A percentile compares a stretch with the other conserved stretches of the same genome.
These are phyloP conservation scores for Salix dunnii DNA, from an alignment of 345 rosid genomes.

Conservation along the genomic window DNA sequence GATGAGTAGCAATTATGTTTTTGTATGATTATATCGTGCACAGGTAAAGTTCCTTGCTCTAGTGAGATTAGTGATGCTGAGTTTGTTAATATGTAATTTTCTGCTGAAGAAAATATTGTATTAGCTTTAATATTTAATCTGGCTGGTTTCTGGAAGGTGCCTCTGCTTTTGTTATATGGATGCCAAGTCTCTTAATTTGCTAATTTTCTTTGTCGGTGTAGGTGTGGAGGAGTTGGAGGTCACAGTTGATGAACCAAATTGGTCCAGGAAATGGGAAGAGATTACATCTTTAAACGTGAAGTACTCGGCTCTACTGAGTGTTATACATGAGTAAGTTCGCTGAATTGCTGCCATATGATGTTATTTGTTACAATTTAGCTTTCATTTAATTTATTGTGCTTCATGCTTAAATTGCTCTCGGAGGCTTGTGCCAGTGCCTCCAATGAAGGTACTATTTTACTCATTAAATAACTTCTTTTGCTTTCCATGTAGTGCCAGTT, in stretches of 20 bases:
- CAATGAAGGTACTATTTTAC: background rate
- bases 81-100: background rate
- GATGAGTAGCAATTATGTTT: background rate
- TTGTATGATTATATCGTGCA: background rate
- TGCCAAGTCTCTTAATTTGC: constrained; percentile 10
- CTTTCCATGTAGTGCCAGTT: background rate
- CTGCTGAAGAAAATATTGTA: background rate
- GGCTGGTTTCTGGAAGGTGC: background rate
- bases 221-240: constrained; percentile 80
- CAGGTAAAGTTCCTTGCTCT: background rate
- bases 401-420: background rate
- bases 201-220: constrained; percentile 22
- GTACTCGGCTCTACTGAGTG: constrained; percentile 56
- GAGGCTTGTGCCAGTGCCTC: background rate
- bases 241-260: constrained; percentile 53
- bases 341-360: background rate
- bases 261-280: constrained; percentile 64
- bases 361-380: background rate
- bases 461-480: background rate
- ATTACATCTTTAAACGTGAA: constrained; percentile 60
- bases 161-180: constrained; percentile 4
- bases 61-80: background rate
- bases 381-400: background rate
- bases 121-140: background rate
- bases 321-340: constrained; percentile 52